Conservation (phyloP, 163 green algal genomes). For the Chlorella variabilis region DNA sequence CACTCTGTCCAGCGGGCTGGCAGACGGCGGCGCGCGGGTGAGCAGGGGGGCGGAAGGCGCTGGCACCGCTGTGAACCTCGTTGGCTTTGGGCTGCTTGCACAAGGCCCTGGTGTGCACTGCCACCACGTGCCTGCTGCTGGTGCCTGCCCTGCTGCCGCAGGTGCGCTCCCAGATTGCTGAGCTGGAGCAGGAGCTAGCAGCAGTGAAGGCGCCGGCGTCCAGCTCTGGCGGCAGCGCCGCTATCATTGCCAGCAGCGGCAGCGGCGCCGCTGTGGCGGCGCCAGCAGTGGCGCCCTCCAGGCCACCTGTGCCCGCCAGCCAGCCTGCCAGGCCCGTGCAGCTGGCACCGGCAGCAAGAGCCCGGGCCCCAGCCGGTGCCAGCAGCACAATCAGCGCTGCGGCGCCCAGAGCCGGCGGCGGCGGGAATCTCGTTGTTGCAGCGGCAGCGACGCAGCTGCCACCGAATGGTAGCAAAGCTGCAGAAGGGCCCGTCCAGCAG, state of each 20-base stretch:
- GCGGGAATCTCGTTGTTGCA: background rate
- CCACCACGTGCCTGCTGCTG: too few relatives aligned
- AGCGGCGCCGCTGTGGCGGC: background rate
- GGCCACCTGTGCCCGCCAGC: too few relatives aligned
- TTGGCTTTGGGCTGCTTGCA: too few relatives aligned
- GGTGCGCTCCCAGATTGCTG: constrained; percentile 28
- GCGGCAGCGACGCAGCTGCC: background rate
- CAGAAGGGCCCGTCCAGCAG: background rate
- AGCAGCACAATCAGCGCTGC: background rate
- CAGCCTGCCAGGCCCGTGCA: too few relatives aligned
- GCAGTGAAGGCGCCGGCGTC: background rate
- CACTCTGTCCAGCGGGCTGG: constrained; percentile 38
- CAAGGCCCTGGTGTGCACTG: too few relatives aligned
- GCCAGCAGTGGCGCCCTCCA: too few relatives aligned
- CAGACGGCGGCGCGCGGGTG: constrained; percentile 50
- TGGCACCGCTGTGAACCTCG: too few relatives aligned
- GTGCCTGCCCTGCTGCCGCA: background rate
- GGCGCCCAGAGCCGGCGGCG: background rate
- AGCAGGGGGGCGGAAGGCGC: constrained; percentile 16
- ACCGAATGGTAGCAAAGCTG: too few relatives aligned
- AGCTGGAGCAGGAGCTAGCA: constrained; percentile 24
- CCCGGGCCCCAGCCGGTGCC: constrained; percentile 13
- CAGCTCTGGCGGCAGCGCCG: background rate
- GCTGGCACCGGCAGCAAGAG: too few relatives aligned
- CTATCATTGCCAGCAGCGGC: background rate